Base-by-base conservation (phyloP, 78 protist species). In the Dictyostelium capitatum region DNA sequence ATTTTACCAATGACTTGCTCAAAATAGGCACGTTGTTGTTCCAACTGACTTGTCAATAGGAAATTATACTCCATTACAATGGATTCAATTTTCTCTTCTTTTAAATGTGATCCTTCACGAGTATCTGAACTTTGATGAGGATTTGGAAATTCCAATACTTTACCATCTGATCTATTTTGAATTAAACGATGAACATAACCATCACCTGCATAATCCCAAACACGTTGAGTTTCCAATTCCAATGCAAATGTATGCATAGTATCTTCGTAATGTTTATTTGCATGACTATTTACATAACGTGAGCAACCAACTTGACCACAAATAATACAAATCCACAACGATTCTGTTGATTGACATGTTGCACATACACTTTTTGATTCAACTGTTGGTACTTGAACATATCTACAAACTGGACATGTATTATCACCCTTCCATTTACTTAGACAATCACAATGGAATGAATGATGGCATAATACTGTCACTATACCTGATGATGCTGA, bases 181-280 rank as follows among this genome's bases (percentile, higher is more conserved):
- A 97, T 94, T 10, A 97, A 87, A 20, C 97, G 30, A 77, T 92
- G 98, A 15, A 96, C 98, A 87, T 90, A 97, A 28, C 90, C 91
- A 77, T 98, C 99, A 64, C 98, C 98, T 1, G 82, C 96, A 74
- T 98, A 98, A 91, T 98, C 99, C 99, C 99, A 98, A 59, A 98
- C 98, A 28, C 98, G 83, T 80, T 95, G 94, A 37, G 98, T 95
- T 11, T 89, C 97, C 15, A 98, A 64, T 56, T 98, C 98, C 79
- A 98, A 56, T 32, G 98, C 95, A 67, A 94, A 98, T 4, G 92
- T 57, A 80, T 98, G 99, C 82, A 65, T 67, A 6, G 97, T 95
- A n/a, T 79, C 95, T n/a, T 56, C 47, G 79, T 92, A 97, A 81
- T 98, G 99, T 48, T 72, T 57, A 41, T 72, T 80, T 48, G 99